A percentile compares a stretch with the other conserved stretches of the same genome.
Evolutionary conservation across 2,329 filamentous ascomycete species (phyloP).

Genomic region (Penicillium sp.): DNA sequence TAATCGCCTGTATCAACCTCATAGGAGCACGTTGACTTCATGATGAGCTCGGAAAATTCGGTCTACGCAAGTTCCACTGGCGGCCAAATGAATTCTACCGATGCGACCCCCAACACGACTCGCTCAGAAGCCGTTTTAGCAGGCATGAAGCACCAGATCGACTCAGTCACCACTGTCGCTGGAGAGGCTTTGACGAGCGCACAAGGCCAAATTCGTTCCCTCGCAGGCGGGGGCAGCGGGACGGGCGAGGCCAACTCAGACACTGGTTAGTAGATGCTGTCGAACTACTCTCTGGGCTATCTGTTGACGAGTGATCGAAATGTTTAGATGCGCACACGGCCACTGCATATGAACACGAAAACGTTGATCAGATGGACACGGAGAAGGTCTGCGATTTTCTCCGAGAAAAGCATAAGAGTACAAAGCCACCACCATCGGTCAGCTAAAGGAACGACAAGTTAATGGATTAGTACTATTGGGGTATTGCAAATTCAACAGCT

Average conservation of each 20-base stretch:
- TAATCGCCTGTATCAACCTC: background rate
- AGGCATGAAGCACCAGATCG: constrained; percentile 9
- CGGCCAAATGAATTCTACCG: constrained; percentile 3
- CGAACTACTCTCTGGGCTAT: background rate
- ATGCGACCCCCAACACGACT: background rate
- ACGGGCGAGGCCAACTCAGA: background rate
- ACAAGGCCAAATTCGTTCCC: constrained; percentile 2
- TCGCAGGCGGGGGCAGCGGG: background rate
- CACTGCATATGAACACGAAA: constrained; percentile 18
- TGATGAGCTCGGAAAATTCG: constrained; percentile 7
- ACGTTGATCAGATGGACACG: constrained; percentile 29
- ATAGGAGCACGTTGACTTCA: background rate
- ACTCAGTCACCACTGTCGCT: constrained; percentile 11
- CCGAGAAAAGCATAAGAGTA: constrained; percentile 31
- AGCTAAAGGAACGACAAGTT: constrained; percentile 2
- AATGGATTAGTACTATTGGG: background rate
- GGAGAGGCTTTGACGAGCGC: constrained; percentile 15
- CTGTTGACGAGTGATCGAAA: background rate
- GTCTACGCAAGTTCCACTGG: constrained; percentile 3
- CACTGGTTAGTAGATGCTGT: background rate
- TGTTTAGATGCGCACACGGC: constrained; percentile 5
- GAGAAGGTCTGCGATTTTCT: constrained; percentile 36
- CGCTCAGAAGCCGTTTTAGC: constrained; percentile 6
- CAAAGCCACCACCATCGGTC: constrained; percentile 6
- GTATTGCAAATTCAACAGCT: too few relatives aligned